Evolutionary conservation across 192 early-diverging fungal genomes (phyloP), one percentile per base, ranked within the genome.

Genomic region (Piromyces finnis): DNA sequence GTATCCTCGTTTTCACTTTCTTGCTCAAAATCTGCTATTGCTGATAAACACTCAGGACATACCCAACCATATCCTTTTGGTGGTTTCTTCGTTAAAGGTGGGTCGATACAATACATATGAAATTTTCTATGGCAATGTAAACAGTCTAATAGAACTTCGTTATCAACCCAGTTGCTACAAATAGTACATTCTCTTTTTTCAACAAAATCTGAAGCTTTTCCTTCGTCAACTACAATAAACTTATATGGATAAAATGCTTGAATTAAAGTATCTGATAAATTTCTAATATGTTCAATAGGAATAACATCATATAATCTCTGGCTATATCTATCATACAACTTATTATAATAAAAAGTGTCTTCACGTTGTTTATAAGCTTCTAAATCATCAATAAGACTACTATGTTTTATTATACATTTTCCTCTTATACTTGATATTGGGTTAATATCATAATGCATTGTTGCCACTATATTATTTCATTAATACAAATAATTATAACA

Each of bases 291-390:
- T 29, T 90, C 87, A 29, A 93, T 88, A 0, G 96, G 94, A 5
- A 96, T 83, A 17, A 96, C 94, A 81, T 97, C 96, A 84, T 95
- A 96, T 16, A 94, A 85, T 13, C 94, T 92, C 37, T 92, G 91
- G 29, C 92, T 96, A 86, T 94, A 96, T 30, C 95, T 90, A 84
- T 97, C 96, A 81, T 94, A 97, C 26, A 97, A 37, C 82, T 95
- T 94, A 77, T 90, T 85, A 84, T 93, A 97, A 82, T 94, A 96
- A 84, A 95, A 97, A 83, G 90, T 88, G 83, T 96, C 92, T 1
- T 92, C 88, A 29, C 85, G 80, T 30, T 84, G 82, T 80, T 86
- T 86, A 81, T 92, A 94, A 5, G 82, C 37, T 2, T 93, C 92
- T 79, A 94, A 79, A 39, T 92, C 86, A 36, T 88, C 81, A 30